Conservation (phyloP, 2,329 filamentous ascomycete genomes). For the Microsporum audouinii region DNA sequence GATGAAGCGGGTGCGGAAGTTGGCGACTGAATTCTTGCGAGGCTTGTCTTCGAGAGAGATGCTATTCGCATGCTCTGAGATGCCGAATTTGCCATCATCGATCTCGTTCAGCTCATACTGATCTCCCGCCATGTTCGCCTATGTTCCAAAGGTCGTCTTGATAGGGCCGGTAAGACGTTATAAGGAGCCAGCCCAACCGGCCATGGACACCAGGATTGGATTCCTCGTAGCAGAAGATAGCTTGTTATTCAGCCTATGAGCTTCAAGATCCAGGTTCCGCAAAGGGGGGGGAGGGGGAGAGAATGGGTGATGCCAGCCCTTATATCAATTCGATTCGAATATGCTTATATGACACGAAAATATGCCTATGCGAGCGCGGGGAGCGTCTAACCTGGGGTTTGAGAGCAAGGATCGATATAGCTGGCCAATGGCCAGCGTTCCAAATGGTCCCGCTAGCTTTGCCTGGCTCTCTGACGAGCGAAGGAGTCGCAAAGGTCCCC, state of each 20-base stretch:
- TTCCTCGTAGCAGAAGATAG: neutral
- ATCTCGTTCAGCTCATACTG: neutral
- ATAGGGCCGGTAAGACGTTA: neutral
- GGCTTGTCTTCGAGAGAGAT: neutral
- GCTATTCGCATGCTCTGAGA: neutral
- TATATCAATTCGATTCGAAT: neutral
- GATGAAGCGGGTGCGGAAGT: conserved; percentile 15
- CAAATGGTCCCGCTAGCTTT: neutral
- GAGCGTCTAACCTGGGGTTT: neutral
- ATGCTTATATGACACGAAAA: neutral
- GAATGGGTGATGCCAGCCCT: neutral
- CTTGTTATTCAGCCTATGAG: neutral
- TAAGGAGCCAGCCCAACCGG: neutral
- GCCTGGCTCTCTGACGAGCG: neutral
- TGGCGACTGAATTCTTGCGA: neutral
- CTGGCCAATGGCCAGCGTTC: neutral
- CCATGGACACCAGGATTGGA: neutral
- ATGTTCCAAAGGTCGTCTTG: neutral
- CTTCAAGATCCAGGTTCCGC: neutral
- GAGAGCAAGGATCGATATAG: neutral
- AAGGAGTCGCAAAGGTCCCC: neutral
- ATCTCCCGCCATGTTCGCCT: neutral
- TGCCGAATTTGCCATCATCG: neutral
- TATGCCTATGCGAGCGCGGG: neutral
- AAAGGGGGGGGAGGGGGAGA: neutral